A percentile compares a stretch with the other conserved stretches of the same genome.
These are phyloP conservation scores for Asterochloris sp. DNA, from an alignment of 139 green algal genomes.

Conservation along the genomic window DNA sequence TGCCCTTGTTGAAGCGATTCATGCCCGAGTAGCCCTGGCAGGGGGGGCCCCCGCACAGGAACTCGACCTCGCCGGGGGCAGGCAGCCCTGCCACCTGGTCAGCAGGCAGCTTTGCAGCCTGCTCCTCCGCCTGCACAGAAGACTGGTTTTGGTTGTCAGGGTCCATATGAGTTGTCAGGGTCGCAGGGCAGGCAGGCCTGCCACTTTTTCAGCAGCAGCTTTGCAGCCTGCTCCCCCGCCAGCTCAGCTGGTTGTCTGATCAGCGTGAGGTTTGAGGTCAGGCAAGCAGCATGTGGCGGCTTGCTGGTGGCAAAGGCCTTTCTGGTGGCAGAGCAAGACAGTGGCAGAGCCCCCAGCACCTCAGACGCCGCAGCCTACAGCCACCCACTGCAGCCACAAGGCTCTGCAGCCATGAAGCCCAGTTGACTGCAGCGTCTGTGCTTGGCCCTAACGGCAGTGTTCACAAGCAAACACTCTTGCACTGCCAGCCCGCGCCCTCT, in stretches of 20 bases:
- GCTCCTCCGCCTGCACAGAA: conserved; percentile 31
- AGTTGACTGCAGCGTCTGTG: background rate
- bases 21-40: conserved; percentile 98
- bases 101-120: conserved; percentile 27
- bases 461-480: background rate
- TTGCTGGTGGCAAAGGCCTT: too few relatives aligned
- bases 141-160: background rate
- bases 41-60: conserved; percentile 93
- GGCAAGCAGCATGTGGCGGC: too few relatives aligned
- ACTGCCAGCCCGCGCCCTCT: too few relatives aligned
- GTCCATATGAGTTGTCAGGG: too few relatives aligned
- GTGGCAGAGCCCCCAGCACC: too few relatives aligned
- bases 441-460: background rate
- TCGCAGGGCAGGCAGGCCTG: background rate
- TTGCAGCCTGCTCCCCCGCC: conserved; percentile 26
- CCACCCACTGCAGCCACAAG: background rate
- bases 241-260: conserved; percentile 4
- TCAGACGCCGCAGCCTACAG: too few relatives aligned
- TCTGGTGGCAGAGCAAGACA: too few relatives aligned
- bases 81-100: conserved; percentile 57
- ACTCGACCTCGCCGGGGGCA: conserved; percentile 85
- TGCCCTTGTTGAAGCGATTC: conserved; percentile 98
- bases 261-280: too few relatives aligned
- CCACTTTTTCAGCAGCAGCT: conserved; percentile 29
- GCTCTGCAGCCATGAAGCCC: background rate